A percentile compares a stretch with the other conserved stretches of the same genome.
Conservation (phyloP, 805 yeast genomes). For the Starmerella sirachaensis region DNA sequence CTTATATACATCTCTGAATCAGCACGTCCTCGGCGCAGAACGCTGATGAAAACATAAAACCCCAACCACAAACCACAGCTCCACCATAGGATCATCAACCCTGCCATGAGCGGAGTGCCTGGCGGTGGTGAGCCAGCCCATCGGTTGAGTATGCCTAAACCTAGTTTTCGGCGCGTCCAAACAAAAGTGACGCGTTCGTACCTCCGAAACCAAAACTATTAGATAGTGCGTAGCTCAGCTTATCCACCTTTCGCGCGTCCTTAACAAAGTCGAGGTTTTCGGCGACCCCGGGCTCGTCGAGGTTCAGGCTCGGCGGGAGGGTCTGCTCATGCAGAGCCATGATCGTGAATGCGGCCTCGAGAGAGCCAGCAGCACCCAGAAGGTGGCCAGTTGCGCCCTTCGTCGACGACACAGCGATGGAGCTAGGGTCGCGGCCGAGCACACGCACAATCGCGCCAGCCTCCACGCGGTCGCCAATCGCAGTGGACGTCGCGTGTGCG, state of each 20-base stretch:
- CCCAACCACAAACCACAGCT: too few species aligned
- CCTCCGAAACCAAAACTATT: slow-evolving; percentile 99
- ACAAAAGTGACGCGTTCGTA: slow-evolving; percentile 60
- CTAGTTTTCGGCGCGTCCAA: too few species aligned
- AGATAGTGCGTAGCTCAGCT: slow-evolving; percentile 51
- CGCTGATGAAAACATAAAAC: too few species aligned
- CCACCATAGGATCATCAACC: too few species aligned
- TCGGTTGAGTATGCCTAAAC: too few species aligned
- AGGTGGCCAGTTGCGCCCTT: slow-evolving; percentile 92
- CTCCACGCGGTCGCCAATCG: slow-evolving; percentile 82
- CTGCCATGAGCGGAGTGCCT: too few species aligned
- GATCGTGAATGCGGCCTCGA: slow-evolving; percentile 74
- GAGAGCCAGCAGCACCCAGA: slow-evolving; percentile 92
- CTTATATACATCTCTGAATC: too few species aligned
- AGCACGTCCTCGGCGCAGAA: too few species aligned
- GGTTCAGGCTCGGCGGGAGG: slow-evolving; percentile 74
- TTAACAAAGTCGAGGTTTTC: slow-evolving; percentile 47
- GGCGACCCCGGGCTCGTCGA: slow-evolving; percentile 37
- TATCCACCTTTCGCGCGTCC: slow-evolving; percentile 31
- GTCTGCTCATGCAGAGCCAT: slow-evolving; percentile 45
- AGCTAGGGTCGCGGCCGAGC: slow-evolving; percentile 28
- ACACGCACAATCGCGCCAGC: slow-evolving; percentile 50
- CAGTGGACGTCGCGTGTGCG: slow-evolving; percentile 95
- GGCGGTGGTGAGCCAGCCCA: too few species aligned
- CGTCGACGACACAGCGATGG: slow-evolving; percentile 48